These are phyloP conservation scores for Apiospora arundinis DNA, from an alignment of 2,329 filamentous ascomycete species.

Conservation along the genomic window DNA sequence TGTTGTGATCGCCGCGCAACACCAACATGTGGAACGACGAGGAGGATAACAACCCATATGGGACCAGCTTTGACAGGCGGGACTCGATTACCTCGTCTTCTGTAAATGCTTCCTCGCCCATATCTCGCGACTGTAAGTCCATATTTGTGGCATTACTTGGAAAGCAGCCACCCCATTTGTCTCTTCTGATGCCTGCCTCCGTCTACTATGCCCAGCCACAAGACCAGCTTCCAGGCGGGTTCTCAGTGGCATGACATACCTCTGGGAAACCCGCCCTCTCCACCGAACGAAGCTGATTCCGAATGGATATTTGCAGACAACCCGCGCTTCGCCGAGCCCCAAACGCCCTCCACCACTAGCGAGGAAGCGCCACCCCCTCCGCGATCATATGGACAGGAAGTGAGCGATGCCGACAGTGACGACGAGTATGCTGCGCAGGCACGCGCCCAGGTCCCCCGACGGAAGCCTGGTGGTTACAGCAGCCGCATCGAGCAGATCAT, in stretches of 20 bases:
- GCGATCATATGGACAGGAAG: slow-evolving; percentile 37
- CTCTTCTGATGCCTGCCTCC: neutral
- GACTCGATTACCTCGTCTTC: slow-evolving; percentile 77
- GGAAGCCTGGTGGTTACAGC: slow-evolving; percentile 87
- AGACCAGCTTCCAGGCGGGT: neutral
- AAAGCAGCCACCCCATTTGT: neutral
- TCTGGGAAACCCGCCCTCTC: slow-evolving; percentile 13
- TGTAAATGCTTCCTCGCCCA: slow-evolving; percentile 69
- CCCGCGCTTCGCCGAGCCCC: slow-evolving; percentile 68
- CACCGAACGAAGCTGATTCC: slow-evolving; percentile 47
- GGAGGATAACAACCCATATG: slow-evolving; percentile 93
- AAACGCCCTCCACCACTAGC: slow-evolving; percentile 74
- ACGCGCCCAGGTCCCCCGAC: slow-evolving; percentile 57
- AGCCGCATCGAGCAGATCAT: slow-evolving; percentile 97
- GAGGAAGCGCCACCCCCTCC: slow-evolving; percentile 64
- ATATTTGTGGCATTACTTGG: slow-evolving; percentile 27
- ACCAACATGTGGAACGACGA: slow-evolving; percentile 94
- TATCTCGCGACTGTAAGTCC: slow-evolving; percentile 62
- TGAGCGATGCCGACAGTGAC: slow-evolving; percentile 53
- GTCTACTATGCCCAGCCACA: neutral
- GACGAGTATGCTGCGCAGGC: slow-evolving; percentile 51
- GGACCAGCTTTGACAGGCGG: slow-evolving; percentile 84
- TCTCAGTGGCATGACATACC: slow-evolving; percentile 13
- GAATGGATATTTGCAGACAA: slow-evolving; percentile 55
- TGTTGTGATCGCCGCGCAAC: slow-evolving; percentile 6